These are phyloP conservation scores for Artemisia tridentata DNA, from an alignment of 129 eudicot species.

Conservation along the genomic window DNA sequence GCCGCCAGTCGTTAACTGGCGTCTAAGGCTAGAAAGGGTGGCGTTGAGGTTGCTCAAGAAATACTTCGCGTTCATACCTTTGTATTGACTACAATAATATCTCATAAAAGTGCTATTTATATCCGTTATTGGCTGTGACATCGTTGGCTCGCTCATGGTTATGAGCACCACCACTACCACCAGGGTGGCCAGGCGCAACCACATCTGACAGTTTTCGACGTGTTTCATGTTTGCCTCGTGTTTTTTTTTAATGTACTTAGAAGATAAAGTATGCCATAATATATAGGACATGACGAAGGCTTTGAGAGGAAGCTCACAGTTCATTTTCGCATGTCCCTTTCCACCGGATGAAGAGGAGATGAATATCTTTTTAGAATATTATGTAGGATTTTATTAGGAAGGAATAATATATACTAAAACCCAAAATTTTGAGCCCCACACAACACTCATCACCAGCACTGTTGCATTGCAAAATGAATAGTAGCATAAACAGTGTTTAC, in stretches of 20 bases:
- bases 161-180: background rate
- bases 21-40: constrained; percentile 53
- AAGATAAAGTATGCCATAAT: background rate
- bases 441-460: too few relatives aligned
- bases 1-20: constrained; percentile 31
- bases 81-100: constrained; percentile 55
- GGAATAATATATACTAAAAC: too few relatives aligned
- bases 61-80: constrained; percentile 23
- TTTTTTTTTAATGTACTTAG: too few relatives aligned
- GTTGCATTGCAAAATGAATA: too few relatives aligned
- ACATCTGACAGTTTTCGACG: background rate
- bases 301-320: constrained; percentile 1
- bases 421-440: too few relatives aligned
- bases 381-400: too few relatives aligned
- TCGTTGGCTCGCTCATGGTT: background rate
- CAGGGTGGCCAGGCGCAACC: background rate
- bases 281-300: constrained; percentile 12
- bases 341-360: background rate
- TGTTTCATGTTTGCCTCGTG: background rate
- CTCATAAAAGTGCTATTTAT: constrained; percentile 38
- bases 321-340: background rate
- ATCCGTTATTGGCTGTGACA: too few relatives aligned
- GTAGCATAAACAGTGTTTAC: too few relatives aligned
- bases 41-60: constrained; percentile 58
- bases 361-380: too few relatives aligned